A percentile compares a stretch with the other conserved stretches of the same genome.
Conservation (phyloP, 805 yeast genomes). For the Maudiozyma bulderi region DNA sequence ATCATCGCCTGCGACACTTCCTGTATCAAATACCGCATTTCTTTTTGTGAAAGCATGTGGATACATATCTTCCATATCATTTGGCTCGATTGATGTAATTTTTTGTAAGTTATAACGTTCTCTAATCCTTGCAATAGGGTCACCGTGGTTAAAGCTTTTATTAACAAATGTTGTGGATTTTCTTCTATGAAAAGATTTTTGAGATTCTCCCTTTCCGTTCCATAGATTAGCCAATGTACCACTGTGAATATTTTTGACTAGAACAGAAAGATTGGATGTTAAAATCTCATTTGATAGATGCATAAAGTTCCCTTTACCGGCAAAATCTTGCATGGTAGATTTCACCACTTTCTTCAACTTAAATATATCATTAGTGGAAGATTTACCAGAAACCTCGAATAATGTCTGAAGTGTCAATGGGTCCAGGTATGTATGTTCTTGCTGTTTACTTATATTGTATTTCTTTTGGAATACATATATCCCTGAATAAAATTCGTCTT, state of each 20-base stretch:
- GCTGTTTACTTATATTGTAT: slow-evolving; percentile 33
- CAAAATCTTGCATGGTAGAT: slow-evolving; percentile 60
- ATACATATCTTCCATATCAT: slow-evolving; percentile 4
- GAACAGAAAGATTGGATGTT: slow-evolving; percentile 31
- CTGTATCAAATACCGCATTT: not conserved
- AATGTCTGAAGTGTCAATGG: slow-evolving; percentile 43
- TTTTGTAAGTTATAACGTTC: slow-evolving; percentile 1
- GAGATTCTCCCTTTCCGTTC: slow-evolving; percentile 40
- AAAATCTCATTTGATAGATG: slow-evolving; percentile 31
- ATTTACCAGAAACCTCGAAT: slow-evolving; percentile 38
- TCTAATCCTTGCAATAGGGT: slow-evolving; percentile 8
- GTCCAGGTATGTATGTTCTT: slow-evolving; percentile 46
- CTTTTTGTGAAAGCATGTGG: not conserved
- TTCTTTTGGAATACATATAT: slow-evolving; percentile 74
- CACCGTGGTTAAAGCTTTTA: slow-evolving; percentile 15
- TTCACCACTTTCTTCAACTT: slow-evolving; percentile 60
- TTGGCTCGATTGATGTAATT: slow-evolving; percentile 7
- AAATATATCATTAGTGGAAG: slow-evolving; percentile 34
- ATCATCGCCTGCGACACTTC: not conserved
- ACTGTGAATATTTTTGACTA: slow-evolving; percentile 25
- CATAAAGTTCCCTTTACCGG: slow-evolving; percentile 31
- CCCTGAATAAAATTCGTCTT: slow-evolving; percentile 54
- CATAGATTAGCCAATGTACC: slow-evolving; percentile 36
- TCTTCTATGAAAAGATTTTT: slow-evolving; percentile 16
- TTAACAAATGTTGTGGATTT: slow-evolving; percentile 11